Percentiles rank a stretch among this genome's conserved stretches.
phyloP scores from a whole-genome alignment of 352 stramenopile species.

The Phytophthora aleatoria region DNA sequence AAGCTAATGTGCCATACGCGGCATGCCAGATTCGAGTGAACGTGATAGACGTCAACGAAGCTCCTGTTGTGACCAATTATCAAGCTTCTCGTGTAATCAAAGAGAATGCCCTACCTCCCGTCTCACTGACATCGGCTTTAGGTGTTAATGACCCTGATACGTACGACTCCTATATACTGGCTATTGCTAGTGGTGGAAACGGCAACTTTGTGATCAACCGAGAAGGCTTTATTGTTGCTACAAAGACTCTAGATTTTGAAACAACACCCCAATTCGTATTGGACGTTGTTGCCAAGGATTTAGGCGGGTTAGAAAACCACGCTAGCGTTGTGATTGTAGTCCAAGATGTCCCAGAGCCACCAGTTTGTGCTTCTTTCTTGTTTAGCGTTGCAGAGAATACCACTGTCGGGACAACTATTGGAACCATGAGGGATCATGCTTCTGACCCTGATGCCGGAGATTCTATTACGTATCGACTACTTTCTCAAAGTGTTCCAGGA shows the following conservation, averaged over 20 bases:
- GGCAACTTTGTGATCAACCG: slow-evolving; percentile 48
- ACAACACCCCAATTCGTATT: slow-evolving; percentile 38
- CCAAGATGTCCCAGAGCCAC: slow-evolving; percentile 47
- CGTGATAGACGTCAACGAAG: slow-evolving; percentile 61
- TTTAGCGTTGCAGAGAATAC: slow-evolving; percentile 42
- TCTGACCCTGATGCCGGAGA: slow-evolving; percentile 24
- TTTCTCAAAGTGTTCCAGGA: slow-evolving; percentile 14
- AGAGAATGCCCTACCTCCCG: slow-evolving; percentile 46
- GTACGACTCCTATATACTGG: slow-evolving; percentile 49
- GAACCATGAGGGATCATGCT: slow-evolving; percentile 5
- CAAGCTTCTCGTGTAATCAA: slow-evolving; percentile 30
- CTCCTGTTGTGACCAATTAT: slow-evolving; percentile 36
- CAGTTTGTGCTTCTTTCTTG: slow-evolving; percentile 30
- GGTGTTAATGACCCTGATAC: slow-evolving; percentile 43
- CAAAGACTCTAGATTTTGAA: slow-evolving; percentile 51
- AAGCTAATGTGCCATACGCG: slow-evolving; percentile 7
- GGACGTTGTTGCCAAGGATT: slow-evolving; percentile 46
- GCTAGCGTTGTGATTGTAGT: slow-evolving; percentile 36
- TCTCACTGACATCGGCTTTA: slow-evolving; percentile 36
- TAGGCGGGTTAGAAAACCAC: slow-evolving; percentile 38
- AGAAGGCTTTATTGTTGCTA: slow-evolving; percentile 47
- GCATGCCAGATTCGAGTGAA: slow-evolving; percentile 47
- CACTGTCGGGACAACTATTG: slow-evolving; percentile 7
- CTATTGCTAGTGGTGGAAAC: slow-evolving; percentile 40
- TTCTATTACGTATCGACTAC: slow-evolving; percentile 10